Conservation (phyloP, 1,284 basidiomycete species). For the Marasmius oreades region DNA sequence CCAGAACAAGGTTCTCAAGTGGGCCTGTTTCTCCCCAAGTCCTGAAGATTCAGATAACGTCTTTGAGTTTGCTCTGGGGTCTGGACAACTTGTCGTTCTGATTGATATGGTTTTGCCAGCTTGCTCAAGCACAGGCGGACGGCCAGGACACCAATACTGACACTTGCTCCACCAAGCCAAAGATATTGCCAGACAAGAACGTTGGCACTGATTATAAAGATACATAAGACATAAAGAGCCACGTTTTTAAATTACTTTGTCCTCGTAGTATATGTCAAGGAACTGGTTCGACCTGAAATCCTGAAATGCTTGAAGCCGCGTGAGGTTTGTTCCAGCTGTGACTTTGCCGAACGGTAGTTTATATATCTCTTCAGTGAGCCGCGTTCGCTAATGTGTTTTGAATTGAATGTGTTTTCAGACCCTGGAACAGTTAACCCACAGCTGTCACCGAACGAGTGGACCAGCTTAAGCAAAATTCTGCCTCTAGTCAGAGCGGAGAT, state of each 20-base stretch:
- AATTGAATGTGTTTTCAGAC: too few species aligned
- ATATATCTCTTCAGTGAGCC: too few species aligned
- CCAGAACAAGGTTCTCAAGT: slow-evolving; percentile 52
- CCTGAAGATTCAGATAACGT: slow-evolving; percentile 34
- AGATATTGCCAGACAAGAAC: slow-evolving; percentile 31
- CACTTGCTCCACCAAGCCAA: slow-evolving; percentile 25
- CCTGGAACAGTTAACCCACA: too few species aligned
- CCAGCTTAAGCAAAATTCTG: too few species aligned
- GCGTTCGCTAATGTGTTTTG: too few species aligned
- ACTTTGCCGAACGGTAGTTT: too few species aligned
- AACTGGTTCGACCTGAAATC: background rate
- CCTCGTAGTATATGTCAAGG: background rate
- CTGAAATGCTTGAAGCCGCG: too few species aligned
- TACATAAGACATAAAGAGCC: slow-evolving; percentile 8
- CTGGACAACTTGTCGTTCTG: too few species aligned
- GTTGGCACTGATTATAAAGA: slow-evolving; percentile 33
- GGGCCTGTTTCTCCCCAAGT: slow-evolving; percentile 39
- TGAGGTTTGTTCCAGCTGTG: too few species aligned
- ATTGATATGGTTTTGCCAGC: slow-evolving; percentile 17
- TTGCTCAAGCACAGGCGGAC: slow-evolving; percentile 34
- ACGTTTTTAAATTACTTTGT: background rate
- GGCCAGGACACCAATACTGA: slow-evolving; percentile 21
- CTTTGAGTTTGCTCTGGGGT: background rate
- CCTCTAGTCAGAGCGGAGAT: too few species aligned
- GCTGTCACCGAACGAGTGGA: too few species aligned